phyloP scores from a whole-genome alignment of 2,329 filamentous ascomycete species.

The Basipetospora chlamydospora region DNA sequence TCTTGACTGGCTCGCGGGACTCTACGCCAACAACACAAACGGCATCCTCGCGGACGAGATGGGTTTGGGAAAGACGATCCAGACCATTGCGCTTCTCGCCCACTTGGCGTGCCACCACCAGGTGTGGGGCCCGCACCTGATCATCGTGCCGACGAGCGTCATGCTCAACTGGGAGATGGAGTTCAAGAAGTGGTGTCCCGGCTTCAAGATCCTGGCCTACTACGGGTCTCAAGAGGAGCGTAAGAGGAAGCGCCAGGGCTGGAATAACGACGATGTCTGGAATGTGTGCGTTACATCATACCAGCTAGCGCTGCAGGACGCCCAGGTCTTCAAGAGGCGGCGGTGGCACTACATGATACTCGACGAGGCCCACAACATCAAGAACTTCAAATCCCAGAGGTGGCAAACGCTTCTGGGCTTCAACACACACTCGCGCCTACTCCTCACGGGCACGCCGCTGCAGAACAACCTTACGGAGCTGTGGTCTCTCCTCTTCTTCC shows the following conservation, averaged over 20 bases:
- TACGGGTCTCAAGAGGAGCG: conserved; percentile 91
- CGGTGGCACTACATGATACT: conserved; percentile 97
- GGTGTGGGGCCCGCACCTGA: conserved; percentile 90
- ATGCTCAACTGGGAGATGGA: conserved; percentile 99
- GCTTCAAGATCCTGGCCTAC: conserved; percentile 95
- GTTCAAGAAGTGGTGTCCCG: conserved; percentile 97
- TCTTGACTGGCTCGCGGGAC: conserved; percentile 88
- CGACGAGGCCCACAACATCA: conserved; percentile 98
- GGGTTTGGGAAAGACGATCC: conserved; percentile 96
- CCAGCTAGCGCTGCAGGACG: conserved; percentile 86
- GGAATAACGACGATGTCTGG: conserved; percentile 87
- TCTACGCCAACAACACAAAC: conserved; percentile 87
- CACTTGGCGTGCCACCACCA: conserved; percentile 82
- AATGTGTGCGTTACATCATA: conserved; percentile 98
- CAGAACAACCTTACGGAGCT: conserved; percentile 95
- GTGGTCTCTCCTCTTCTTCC: conserved; percentile 92
- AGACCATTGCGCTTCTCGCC: conserved; percentile 86
- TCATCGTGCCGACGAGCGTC: conserved; percentile 93
- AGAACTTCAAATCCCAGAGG: conserved; percentile 94
- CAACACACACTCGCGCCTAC: conserved; percentile 72
- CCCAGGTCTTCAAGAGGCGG: conserved; percentile 81
- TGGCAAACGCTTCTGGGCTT: conserved; percentile 95
- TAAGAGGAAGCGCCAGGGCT: conserved; percentile 78
- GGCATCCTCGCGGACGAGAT: conserved; percentile 97
- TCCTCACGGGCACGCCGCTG: conserved; percentile 86